Evolutionary conservation across 2,329 filamentous ascomycete genomes (phyloP).

Genomic region (Aureobasidium uvarum): DNA sequence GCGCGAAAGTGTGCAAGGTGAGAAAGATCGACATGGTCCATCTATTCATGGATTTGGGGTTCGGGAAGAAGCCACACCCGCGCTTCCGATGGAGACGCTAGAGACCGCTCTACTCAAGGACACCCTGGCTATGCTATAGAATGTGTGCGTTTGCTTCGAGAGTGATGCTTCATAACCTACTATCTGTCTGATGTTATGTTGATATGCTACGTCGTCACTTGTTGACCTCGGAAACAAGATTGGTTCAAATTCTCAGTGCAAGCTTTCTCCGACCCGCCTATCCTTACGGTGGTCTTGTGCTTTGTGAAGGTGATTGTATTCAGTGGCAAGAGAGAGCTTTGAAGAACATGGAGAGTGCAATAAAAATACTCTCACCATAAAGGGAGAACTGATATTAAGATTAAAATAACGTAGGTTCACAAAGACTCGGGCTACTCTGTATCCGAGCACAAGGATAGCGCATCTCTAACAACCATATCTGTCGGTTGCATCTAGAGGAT

Average conservation of each 20-base stretch:
- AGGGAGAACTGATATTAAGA: neutral
- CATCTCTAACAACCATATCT: neutral
- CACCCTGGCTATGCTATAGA: neutral
- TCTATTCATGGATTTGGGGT: neutral
- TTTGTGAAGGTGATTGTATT: neutral
- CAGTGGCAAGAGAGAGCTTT: neutral
- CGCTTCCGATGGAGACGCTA: neutral
- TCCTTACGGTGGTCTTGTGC: neutral
- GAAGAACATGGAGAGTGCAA: neutral
- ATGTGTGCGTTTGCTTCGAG: neutral
- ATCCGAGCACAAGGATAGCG: neutral
- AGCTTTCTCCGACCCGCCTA: neutral
- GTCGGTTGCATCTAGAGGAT: neutral
- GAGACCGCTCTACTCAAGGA: neutral
- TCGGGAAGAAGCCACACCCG: slow-evolving; percentile 15
- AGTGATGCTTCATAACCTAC: neutral
- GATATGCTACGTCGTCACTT: neutral
- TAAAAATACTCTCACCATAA: neutral
- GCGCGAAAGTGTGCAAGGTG: neutral
- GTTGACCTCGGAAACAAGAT: neutral
- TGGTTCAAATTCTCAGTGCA: neutral
- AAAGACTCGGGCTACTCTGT: neutral
- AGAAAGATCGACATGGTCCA: slow-evolving; percentile 6
- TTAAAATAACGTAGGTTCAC: neutral
- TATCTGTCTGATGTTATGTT: neutral